These are phyloP conservation scores for Flaveria trinervia DNA, from an alignment of 129 eudicot genomes.

Conservation along the genomic window DNA sequence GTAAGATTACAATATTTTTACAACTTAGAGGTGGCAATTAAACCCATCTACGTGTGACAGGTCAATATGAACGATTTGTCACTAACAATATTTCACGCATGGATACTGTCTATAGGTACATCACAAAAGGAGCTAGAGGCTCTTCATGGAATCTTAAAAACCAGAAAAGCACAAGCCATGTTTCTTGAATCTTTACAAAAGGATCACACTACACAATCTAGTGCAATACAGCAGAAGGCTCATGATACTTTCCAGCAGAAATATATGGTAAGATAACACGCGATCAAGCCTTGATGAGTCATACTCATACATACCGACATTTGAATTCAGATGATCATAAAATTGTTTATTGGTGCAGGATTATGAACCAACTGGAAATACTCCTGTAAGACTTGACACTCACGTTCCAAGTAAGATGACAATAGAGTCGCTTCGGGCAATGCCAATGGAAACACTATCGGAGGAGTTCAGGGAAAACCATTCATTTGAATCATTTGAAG, in stretches of 20 bases:
- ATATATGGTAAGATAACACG: constrained; percentile 29
- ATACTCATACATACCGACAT: not conserved
- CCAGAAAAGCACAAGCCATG: constrained; percentile 24
- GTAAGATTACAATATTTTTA: not conserved
- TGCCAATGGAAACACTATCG: constrained; percentile 80
- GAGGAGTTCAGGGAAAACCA: constrained; percentile 86
- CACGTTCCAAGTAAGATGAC: constrained; percentile 75
- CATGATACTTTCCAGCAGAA: constrained; percentile 35
- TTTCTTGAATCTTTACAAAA: constrained; percentile 30
- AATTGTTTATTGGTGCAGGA: constrained; percentile 47
- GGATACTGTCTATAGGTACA: constrained; percentile 18
- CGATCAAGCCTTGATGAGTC: not conserved
- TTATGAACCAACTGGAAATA: constrained; percentile 81
- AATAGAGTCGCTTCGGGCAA: constrained; percentile 73
- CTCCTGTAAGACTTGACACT: constrained; percentile 69
- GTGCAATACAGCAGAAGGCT: constrained; percentile 30
- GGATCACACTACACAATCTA: constrained; percentile 29
- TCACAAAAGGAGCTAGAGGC: constrained; percentile 26
- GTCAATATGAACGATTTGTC: not conserved
- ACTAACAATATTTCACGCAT: not conserved
- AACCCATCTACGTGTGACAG: not conserved
- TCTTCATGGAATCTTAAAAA: constrained; percentile 9
- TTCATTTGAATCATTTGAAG: constrained; percentile 50
- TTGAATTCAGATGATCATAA: not conserved
- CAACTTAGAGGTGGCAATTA: not conserved